Evolutionary conservation across 495 filamentous ascomycete genomes (phyloP).

Genomic region (Bombardia bombarda): DNA sequence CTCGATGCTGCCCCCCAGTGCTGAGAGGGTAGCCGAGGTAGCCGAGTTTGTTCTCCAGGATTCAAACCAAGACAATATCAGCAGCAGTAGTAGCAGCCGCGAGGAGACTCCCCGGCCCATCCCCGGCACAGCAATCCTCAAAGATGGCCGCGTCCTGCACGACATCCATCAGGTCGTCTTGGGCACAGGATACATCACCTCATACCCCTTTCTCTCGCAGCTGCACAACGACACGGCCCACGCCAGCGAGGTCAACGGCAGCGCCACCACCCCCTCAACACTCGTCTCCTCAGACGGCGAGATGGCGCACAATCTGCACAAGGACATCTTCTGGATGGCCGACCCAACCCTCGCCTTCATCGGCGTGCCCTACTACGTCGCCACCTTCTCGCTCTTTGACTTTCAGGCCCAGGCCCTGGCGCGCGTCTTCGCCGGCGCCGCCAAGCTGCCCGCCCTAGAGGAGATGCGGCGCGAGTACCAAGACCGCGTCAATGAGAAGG

Average conservation of each 20-base stretch:
- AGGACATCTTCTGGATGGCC: conserved; percentile 60
- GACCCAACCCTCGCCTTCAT: conserved; percentile 56
- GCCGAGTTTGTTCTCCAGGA: conserved; percentile 16
- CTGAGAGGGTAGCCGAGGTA: conserved; percentile 44
- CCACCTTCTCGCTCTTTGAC: conserved; percentile 58
- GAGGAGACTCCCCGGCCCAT: conserved; percentile 4
- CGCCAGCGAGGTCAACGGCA: conserved; percentile 39
- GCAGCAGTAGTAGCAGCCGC: not conserved
- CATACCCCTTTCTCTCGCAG: conserved; percentile 47
- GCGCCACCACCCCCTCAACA: too few species aligned
- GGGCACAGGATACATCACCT: conserved; percentile 59
- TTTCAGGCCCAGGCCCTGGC: conserved; percentile 55
- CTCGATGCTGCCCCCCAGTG: conserved; percentile 39
- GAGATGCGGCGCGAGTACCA: conserved; percentile 48
- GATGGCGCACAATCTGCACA: conserved; percentile 59
- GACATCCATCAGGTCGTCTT: conserved; percentile 49
- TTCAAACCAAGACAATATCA: not conserved
- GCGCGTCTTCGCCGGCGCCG: conserved; percentile 46
- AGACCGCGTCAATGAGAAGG: conserved; percentile 33
- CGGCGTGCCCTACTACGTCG: conserved; percentile 52
- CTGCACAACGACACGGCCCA: conserved; percentile 30
- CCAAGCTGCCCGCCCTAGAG: conserved; percentile 36
- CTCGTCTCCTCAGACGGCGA: conserved; percentile 54
- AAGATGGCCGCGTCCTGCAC: conserved; percentile 33
- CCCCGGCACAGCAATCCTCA: conserved; percentile 19